Percentiles rank a stretch among this genome's conserved stretches.
These are phyloP conservation scores for Saccharomycopsis babjevae DNA, from an alignment of 805 yeast species.

Conservation along the genomic window DNA sequence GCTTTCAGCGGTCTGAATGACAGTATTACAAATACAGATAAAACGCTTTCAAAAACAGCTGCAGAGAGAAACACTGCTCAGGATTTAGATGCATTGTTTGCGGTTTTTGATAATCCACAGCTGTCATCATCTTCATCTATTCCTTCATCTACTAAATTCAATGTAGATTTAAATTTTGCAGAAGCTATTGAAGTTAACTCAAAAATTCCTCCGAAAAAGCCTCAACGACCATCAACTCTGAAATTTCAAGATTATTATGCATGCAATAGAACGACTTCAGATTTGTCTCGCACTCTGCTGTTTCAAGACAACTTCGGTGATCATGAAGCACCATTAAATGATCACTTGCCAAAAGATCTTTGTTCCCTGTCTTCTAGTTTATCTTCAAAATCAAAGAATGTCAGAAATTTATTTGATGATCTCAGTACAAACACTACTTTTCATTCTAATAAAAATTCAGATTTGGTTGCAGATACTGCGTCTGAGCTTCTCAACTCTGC, in stretches of 20 bases:
- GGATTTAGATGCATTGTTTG: conserved; percentile 25
- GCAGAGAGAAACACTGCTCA: conserved; percentile 1
- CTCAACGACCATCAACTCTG: not conserved
- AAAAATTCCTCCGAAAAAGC: not conserved
- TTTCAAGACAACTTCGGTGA: not conserved
- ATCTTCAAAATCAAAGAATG: not conserved
- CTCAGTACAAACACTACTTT: not conserved
- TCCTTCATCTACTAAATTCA: not conserved
- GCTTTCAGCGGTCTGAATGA: not conserved
- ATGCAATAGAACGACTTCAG: not conserved
- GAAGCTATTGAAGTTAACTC: not conserved
- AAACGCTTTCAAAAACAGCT: not conserved
- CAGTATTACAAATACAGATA: not conserved
- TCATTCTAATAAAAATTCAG: not conserved
- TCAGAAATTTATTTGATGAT: not conserved
- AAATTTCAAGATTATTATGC: not conserved
- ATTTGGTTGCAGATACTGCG: not conserved
- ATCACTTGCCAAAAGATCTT: not conserved
- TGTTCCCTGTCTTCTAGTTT: no score
- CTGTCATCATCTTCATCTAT: not conserved
- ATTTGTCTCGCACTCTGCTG: not conserved
- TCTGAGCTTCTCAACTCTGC: conserved; percentile 23
- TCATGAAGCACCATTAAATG: not conserved
- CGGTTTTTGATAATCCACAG: conserved; percentile 24
- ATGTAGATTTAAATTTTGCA: not conserved